phyloP scores from a whole-genome alignment of 176 grass and related monocot genomes.

The Musa itinerans region DNA sequence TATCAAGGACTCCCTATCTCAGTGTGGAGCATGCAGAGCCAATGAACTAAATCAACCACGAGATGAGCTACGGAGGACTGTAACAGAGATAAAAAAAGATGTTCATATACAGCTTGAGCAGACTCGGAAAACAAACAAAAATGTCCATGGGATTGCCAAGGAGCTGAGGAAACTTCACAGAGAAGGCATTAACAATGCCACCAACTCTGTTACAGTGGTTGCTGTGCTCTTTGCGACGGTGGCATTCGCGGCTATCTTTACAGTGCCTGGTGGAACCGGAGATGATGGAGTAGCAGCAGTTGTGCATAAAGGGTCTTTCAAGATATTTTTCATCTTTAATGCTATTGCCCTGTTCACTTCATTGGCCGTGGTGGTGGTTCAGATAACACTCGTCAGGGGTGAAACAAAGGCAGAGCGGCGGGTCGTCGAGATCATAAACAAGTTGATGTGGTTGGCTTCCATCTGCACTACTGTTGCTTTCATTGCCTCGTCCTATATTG shows the following conservation, averaged over 20 bases:
- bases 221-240: conserved; percentile 14
- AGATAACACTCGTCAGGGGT: conserved; percentile 12
- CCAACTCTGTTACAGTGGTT: conserved; percentile 15
- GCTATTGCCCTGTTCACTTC: conserved; percentile 15
- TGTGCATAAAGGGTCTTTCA: neutral
- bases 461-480: conserved; percentile 14
- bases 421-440: conserved; percentile 14
- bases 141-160: conserved; percentile 16
- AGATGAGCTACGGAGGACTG: conserved; percentile 16
- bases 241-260: conserved; percentile 16
- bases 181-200: conserved; percentile 12
- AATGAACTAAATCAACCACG: conserved; percentile 17
- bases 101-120: conserved; percentile 19
- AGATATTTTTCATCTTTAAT: conserved; percentile 17
- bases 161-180: conserved; percentile 15
- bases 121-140: conserved; percentile 22
- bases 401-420: conserved; percentile 13
- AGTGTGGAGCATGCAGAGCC: conserved; percentile 2
- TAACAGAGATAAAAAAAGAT: conserved; percentile 18
- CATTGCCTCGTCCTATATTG: conserved; percentile 12
- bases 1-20: conserved; percentile 10
- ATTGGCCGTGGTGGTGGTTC: conserved; percentile 17
- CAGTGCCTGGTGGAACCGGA: conserved; percentile 7
- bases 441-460: conserved; percentile 19
- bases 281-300: neutral